These are phyloP conservation scores for Hypoxylon trugodes DNA, from an alignment of 495 filamentous ascomycete species.

Conservation along the genomic window DNA sequence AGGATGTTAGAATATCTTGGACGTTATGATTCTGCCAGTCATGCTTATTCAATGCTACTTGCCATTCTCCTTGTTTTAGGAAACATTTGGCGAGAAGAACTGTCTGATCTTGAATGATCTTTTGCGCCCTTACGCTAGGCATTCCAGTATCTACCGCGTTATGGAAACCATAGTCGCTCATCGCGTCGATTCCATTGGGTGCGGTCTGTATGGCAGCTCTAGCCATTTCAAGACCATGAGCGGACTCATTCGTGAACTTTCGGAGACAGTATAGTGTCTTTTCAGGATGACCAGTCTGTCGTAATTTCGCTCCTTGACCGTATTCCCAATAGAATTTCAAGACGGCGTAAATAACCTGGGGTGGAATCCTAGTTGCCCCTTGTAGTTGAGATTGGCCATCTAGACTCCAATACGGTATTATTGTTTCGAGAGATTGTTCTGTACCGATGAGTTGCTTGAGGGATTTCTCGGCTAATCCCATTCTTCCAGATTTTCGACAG, in stretches of 20 bases:
- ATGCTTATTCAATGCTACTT: constrained; percentile 79
- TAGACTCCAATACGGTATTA: constrained; percentile 62
- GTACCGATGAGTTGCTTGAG: constrained; percentile 72
- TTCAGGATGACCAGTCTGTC: constrained; percentile 54
- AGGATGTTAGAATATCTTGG: constrained; percentile 81
- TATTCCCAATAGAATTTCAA: constrained; percentile 95
- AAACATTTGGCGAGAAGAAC: constrained; percentile 93
- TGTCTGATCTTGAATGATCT: constrained; percentile 65
- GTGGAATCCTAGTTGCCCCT: constrained; percentile 59
- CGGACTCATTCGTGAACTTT: constrained; percentile 80
- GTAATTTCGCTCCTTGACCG: constrained; percentile 59
- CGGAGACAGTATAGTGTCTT: constrained; percentile 80
- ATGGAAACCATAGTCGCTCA: constrained; percentile 65
- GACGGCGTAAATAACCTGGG: constrained; percentile 87
- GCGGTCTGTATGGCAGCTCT: constrained; percentile 59
- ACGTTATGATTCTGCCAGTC: constrained; percentile 84
- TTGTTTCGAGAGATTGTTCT: constrained; percentile 69
- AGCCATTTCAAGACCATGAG: constrained; percentile 73
- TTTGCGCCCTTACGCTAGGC: constrained; percentile 52
- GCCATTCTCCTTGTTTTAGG: constrained; percentile 95
- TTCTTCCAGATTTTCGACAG: constrained; percentile 92
- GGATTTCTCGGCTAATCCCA: constrained; percentile 96
- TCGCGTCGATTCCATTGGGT: constrained; percentile 60
- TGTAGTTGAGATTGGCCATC: constrained; percentile 56
- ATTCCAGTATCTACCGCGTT: constrained; percentile 61